Conservation (phyloP, 2,329 filamentous ascomycete genomes). For the Fusarium sp. region DNA sequence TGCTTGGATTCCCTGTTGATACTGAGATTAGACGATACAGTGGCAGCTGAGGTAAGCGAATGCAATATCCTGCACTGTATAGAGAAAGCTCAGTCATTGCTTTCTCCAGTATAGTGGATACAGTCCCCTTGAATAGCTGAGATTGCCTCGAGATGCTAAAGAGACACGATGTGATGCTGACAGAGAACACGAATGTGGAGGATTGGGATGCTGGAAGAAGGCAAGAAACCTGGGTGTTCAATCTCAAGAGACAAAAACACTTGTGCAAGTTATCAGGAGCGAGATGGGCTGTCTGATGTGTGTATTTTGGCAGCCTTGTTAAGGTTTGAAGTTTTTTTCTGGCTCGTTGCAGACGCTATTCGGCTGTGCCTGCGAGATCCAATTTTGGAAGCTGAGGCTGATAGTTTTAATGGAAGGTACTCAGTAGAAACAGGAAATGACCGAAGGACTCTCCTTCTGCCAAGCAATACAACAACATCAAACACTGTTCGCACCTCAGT, state of each 20-base stretch:
- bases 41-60: conserved; percentile 26
- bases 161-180: conserved; percentile 18
- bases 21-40: conserved; percentile 13
- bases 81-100: neutral
- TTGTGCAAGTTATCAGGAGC: neutral
- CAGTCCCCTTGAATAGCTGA: conserved; percentile 6
- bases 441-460: conserved; percentile 6
- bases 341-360: neutral
- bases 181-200: conserved; percentile 5
- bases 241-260: neutral
- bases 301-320: neutral
- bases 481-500: neutral
- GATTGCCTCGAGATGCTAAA: conserved; percentile 12
- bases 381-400: conserved; percentile 9
- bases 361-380: neutral
- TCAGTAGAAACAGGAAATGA: neutral
- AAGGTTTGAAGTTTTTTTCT: neutral
- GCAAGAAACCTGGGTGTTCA: neutral
- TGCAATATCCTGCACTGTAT: neutral
- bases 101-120: conserved; percentile 6
- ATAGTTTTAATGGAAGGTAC: conserved; percentile 2
- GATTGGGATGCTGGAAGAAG: conserved; percentile 23
- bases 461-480: neutral
- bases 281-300: neutral
- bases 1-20: conserved; percentile 34